Percentiles rank a stretch among this genome's conserved stretches.
These are phyloP conservation scores for Fragilaria crotonensis DNA, from an alignment of 108 stramenopile genomes.

Conservation along the genomic window DNA sequence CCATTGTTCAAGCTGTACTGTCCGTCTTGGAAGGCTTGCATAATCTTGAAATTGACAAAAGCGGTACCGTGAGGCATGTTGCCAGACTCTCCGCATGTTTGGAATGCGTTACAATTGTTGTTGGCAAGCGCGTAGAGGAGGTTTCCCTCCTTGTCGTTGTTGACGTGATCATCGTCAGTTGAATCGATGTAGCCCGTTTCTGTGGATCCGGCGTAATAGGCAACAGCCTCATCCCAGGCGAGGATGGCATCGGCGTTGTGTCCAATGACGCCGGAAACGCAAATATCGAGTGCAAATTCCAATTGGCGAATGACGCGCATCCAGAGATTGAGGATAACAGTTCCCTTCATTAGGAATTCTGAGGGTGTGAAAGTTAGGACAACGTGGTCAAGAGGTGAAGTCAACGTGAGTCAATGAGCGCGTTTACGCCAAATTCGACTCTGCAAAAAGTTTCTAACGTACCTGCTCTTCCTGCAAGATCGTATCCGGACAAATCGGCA, in stretches of 20 bases:
- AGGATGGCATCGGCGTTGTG: constrained; percentile 41
- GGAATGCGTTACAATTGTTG: constrained; percentile 33
- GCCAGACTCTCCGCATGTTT: constrained; percentile 31
- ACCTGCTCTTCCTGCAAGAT: constrained; percentile 20
- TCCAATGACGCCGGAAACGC: constrained; percentile 9
- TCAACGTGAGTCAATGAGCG: not conserved
- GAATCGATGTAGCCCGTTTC: constrained; percentile 36
- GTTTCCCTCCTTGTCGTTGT: constrained; percentile 29
- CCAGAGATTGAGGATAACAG: constrained; percentile 38
- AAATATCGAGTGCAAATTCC: constrained; percentile 49
- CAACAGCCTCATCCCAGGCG: constrained; percentile 66
- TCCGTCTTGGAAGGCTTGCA: constrained; percentile 32
- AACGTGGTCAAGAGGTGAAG: not conserved
- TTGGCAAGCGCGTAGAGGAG: constrained; percentile 49
- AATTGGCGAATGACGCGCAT: constrained; percentile 60
- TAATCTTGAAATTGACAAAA: constrained; percentile 31
- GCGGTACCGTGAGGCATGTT: constrained; percentile 24
- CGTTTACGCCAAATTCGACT: too few species aligned
- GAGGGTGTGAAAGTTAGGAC: too few species aligned
- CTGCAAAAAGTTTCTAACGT: not conserved
- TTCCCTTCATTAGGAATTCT: constrained; percentile 38
- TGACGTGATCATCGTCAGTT: too few species aligned
- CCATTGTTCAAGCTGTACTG: constrained; percentile 31
- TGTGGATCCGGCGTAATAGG: constrained; percentile 46
- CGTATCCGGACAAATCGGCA: constrained; percentile 31